A percentile compares a stretch with the other conserved stretches of the same genome.
Evolutionary conservation across 352 stramenopile genomes (phyloP).

Genomic region (Pythium phragmiticola): DNA sequence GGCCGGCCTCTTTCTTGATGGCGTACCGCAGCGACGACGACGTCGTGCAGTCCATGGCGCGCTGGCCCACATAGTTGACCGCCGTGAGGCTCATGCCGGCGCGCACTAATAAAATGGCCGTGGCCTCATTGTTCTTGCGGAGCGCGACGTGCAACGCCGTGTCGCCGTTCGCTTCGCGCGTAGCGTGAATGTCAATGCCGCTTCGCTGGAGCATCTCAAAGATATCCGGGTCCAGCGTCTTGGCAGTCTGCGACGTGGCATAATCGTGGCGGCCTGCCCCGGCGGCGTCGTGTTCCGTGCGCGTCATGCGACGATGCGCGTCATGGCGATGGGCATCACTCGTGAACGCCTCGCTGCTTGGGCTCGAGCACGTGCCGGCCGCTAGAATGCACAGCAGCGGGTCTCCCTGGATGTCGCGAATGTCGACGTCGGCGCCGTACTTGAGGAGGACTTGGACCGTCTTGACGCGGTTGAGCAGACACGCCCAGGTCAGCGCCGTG

Average conservation of each 20-base stretch:
- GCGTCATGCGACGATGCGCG: constrained; percentile 16
- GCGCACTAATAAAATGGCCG: constrained; percentile 65
- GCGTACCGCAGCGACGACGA: constrained; percentile 73
- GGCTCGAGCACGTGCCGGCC: constrained; percentile 34
- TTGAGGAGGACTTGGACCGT: constrained; percentile 57
- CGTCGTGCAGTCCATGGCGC: constrained; percentile 69
- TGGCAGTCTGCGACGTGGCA: constrained; percentile 17
- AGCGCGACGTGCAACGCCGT: constrained; percentile 75
- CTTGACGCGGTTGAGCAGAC: constrained; percentile 63
- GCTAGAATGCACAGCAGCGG: constrained; percentile 68
- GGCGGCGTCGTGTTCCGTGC: constrained; percentile 9
- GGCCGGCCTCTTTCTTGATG: constrained; percentile 81
- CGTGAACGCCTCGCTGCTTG: constrained; percentile 26
- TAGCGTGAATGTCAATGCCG: constrained; percentile 56
- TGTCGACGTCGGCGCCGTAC: constrained; percentile 54
- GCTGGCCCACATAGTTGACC: constrained; percentile 59
- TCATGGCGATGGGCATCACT: constrained; percentile 12
- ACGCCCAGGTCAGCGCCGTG: constrained; percentile 69
- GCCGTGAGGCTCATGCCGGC: constrained; percentile 65
- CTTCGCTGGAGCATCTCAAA: constrained; percentile 51
- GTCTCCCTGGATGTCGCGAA: constrained; percentile 60
- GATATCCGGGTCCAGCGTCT: constrained; percentile 46
- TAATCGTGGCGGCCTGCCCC: constrained; percentile 6
- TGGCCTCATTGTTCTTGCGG: constrained; percentile 63
- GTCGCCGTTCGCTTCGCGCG: constrained; percentile 59